These are phyloP conservation scores for Annulohypoxylon nitens DNA, from an alignment of 495 filamentous ascomycete genomes.

Conservation along the genomic window DNA sequence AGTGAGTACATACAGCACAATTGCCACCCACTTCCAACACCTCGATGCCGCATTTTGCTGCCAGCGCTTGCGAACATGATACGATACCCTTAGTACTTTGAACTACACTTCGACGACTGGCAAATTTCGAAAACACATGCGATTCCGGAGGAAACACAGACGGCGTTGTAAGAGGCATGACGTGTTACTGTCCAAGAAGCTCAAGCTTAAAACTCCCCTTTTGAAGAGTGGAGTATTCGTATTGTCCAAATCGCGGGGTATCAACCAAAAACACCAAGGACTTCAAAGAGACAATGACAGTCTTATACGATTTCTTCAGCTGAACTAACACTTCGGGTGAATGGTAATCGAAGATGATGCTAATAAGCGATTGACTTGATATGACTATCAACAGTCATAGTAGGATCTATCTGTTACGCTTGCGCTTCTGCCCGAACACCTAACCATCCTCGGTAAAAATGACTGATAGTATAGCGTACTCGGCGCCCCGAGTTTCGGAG, in stretches of 20 bases:
- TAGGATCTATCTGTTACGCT: conserved; percentile 20
- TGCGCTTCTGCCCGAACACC: conserved; percentile 31
- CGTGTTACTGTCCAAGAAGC: neutral
- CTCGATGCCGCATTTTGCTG: conserved; percentile 86
- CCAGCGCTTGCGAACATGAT: conserved; percentile 90
- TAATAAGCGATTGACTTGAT: neutral
- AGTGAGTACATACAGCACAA: conserved; percentile 76
- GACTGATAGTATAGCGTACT: conserved; percentile 25
- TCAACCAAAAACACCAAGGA: neutral
- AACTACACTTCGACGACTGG: conserved; percentile 89
- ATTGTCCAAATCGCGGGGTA: conserved; percentile 12
- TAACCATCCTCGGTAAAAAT: conserved; percentile 34
- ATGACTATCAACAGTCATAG: neutral
- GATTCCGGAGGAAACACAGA: conserved; percentile 72
- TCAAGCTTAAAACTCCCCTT: neutral
- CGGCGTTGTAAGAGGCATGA: conserved; percentile 59
- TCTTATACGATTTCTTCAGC: neutral
- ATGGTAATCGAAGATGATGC: conserved; percentile 10
- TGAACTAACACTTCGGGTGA: neutral
- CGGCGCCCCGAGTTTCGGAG: conserved; percentile 42
- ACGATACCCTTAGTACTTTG: conserved; percentile 95
- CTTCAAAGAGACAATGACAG: neutral
- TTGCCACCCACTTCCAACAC: conserved; percentile 91
- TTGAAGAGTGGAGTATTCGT: neutral
- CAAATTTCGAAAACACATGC: conserved; percentile 73